These are phyloP conservation scores for Aspergillus sp. DNA, from an alignment of 2,329 filamentous ascomycete genomes.

Conservation along the genomic window DNA sequence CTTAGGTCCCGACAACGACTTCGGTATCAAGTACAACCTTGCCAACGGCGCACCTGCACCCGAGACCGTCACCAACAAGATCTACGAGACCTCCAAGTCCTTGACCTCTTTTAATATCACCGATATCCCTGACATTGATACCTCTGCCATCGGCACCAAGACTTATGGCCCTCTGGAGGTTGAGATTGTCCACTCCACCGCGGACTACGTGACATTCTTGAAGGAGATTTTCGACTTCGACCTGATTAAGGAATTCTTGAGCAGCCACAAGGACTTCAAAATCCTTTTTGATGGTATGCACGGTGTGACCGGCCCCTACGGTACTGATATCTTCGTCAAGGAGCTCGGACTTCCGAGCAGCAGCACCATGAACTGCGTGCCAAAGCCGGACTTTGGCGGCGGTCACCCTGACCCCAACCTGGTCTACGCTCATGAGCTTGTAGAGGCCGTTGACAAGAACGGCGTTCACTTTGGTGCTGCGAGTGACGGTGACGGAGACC, in stretches of 20 bases:
- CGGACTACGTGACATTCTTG: conserved; percentile 89
- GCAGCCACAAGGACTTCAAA: conserved; percentile 83
- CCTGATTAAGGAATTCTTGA: conserved; percentile 90
- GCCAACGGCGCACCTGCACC: conserved; percentile 92
- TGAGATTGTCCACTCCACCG: conserved; percentile 86
- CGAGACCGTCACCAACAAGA: conserved; percentile 96
- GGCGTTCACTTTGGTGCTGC: conserved; percentile 93
- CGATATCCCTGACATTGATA: conserved; percentile 79
- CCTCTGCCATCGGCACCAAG: conserved; percentile 71
- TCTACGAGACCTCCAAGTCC: conserved; percentile 84
- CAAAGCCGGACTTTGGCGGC: conserved; percentile 90
- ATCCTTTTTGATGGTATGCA: conserved; percentile 91
- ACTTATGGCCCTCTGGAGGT: conserved; percentile 84
- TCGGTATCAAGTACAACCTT: conserved; percentile 99
- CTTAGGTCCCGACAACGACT: conserved; percentile 82
- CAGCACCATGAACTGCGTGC: conserved; percentile 85
- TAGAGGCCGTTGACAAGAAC: conserved; percentile 86
- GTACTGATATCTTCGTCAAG: conserved; percentile 86
- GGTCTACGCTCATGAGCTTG: conserved; percentile 89
- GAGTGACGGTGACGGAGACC: conserved; percentile 93
- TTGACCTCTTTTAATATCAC: conserved; percentile 88
- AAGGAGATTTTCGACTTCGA: conserved; percentile 99
- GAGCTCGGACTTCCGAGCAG: conserved; percentile 74
- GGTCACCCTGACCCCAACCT: conserved; percentile 98
- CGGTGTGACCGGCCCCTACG: conserved; percentile 93